Percentiles rank a stretch among this genome's conserved stretches.
Evolutionary conservation across 1,284 basidiomycete species (phyloP).

Genomic region (Prillingera fragicola): DNA sequence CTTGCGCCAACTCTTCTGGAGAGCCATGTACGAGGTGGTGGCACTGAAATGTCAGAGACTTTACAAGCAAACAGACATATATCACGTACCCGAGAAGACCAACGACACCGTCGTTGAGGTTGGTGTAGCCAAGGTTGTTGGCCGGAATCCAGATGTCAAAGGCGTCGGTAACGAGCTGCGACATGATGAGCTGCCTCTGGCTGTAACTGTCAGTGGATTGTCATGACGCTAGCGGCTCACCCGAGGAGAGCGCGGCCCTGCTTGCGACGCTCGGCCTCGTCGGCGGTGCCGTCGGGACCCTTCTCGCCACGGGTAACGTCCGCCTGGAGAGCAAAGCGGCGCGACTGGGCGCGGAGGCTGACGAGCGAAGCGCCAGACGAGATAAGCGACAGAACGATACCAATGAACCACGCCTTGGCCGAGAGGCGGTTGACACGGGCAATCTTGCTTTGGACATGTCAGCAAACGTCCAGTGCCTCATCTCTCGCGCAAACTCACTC

Average conservation of each 20-base stretch:
- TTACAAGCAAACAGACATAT: background rate
- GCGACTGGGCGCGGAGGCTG: constrained; percentile 44
- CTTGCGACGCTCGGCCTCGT: constrained; percentile 39
- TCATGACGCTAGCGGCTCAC: constrained; percentile 14
- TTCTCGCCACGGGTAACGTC: constrained; percentile 32
- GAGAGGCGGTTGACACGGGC: constrained; percentile 65
- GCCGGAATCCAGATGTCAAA: constrained; percentile 74
- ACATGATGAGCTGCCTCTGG: constrained; percentile 42
- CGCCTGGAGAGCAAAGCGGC: constrained; percentile 37
- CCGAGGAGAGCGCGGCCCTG: constrained; percentile 43
- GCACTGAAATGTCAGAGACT: constrained; percentile 29
- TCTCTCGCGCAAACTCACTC: constrained; percentile 27
- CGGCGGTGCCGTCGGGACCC: constrained; percentile 26
- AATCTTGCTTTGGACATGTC: constrained; percentile 56
- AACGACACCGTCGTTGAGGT: constrained; percentile 77
- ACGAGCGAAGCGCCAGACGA: constrained; percentile 50
- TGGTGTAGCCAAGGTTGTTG: constrained; percentile 68
- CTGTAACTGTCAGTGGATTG: constrained; percentile 17
- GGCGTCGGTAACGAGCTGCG: constrained; percentile 45
- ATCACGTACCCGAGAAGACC: constrained; percentile 71
- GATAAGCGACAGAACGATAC: constrained; percentile 71
- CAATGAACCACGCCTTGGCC: constrained; percentile 84
- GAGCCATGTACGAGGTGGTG: constrained; percentile 51
- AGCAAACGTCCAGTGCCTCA: background rate
- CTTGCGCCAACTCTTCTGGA: constrained; percentile 48